Evolutionary conservation across 192 early-diverging fungal species (phyloP).

Genomic region (Umbelopsis sp.): DNA sequence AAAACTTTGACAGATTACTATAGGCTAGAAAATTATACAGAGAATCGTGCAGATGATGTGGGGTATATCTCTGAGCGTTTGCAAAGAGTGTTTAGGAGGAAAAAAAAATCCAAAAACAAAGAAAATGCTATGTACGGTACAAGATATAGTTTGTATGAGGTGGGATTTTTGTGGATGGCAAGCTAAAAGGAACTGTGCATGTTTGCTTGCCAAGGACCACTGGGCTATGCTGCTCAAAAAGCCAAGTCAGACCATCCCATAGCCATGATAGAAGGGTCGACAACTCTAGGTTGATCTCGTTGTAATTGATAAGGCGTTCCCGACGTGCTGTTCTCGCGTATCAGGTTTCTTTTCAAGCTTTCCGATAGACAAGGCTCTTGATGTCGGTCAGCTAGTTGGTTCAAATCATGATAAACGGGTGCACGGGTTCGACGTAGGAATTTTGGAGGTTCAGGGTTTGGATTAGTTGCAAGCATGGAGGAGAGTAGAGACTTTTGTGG

Average conservation of each 20-base stretch:
- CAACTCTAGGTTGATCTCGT: not conserved
- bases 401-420: constrained; percentile 11
- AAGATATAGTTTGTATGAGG: not conserved
- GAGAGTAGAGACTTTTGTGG: constrained; percentile 8
- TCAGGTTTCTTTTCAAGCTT: constrained; percentile 7
- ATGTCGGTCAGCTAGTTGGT: constrained; percentile 12
- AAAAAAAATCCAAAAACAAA: not conserved
- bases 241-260: constrained; percentile 6
- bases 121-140: constrained; percentile 15
- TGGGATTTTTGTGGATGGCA: not conserved
- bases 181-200: not conserved
- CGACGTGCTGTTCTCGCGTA: not conserved
- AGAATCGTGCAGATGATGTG: constrained; percentile 2
- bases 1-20: not conserved
- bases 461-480: constrained; percentile 14
- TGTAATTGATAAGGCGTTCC: not conserved
- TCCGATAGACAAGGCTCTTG: constrained; percentile 3
- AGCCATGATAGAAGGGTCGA: not conserved
- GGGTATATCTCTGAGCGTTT: constrained; percentile 3
- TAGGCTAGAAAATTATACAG: constrained; percentile 1
- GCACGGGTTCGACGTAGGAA: constrained; percentile 6
- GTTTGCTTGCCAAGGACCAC: not conserved
- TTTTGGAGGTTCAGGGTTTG: constrained; percentile 8
- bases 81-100: too few relatives aligned
- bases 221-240: not conserved